Conservation (phyloP, 2,329 filamentous ascomycete genomes). For the Dactylellina cionopaga region DNA sequence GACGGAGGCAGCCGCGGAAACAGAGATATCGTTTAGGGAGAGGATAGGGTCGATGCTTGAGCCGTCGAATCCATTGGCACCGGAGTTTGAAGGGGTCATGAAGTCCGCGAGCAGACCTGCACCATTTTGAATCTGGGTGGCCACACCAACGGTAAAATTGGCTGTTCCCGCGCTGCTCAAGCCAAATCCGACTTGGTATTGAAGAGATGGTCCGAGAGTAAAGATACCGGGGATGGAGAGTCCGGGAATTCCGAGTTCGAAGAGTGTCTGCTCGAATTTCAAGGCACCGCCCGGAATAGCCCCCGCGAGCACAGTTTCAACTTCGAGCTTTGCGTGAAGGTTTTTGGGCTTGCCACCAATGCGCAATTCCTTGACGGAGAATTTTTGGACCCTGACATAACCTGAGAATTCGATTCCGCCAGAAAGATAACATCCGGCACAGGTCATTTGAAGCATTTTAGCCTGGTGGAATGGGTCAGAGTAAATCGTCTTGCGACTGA, state of each 20-base stretch:
- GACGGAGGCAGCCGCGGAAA: constrained; percentile 54
- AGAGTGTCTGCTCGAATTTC: constrained; percentile 29
- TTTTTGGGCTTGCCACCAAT: constrained; percentile 45
- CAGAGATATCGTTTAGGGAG: constrained; percentile 55
- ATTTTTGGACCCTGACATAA: constrained; percentile 52
- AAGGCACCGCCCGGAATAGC: constrained; percentile 19
- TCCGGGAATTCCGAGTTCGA: constrained; percentile 50
- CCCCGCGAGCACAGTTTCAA: constrained; percentile 20
- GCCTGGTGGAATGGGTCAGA: constrained; percentile 28
- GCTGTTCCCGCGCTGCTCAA: no score
- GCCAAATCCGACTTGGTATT: constrained; percentile 49
- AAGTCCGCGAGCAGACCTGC: constrained; percentile 53
- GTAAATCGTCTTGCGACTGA: constrained; percentile 1
- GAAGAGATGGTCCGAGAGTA: constrained; percentile 52
- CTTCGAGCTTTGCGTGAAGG: constrained; percentile 43
- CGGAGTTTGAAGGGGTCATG: constrained; percentile 53
- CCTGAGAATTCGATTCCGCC: constrained; percentile 52
- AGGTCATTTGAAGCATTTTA: constrained; percentile 40
- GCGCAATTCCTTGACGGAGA: constrained; percentile 39
- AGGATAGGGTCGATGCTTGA: constrained; percentile 55
- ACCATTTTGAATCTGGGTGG: constrained; percentile 12
- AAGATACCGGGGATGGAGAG: constrained; percentile 54
- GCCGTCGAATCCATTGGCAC: constrained; percentile 56
- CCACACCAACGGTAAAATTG: not conserved
- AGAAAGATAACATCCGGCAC: constrained; percentile 51